These are phyloP conservation scores for Lentinula sp. DNA, from an alignment of 768 basidiomycete genomes.

Conservation along the genomic window DNA sequence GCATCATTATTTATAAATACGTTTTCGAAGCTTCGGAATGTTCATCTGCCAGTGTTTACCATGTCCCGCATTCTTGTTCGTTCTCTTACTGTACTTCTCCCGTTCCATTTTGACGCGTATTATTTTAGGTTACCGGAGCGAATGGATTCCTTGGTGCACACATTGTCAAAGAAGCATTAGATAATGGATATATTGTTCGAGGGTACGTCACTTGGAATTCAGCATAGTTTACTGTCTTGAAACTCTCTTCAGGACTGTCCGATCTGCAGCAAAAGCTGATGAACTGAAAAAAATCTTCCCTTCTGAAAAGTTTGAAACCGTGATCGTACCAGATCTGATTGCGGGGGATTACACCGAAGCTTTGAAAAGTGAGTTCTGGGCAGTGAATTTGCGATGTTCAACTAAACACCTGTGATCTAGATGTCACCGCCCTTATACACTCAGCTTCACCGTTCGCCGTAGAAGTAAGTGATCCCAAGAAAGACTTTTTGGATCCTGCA, in stretches of 20 bases:
- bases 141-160: conserved; percentile 14
- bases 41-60: not conserved
- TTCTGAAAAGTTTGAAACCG: conserved; percentile 8
- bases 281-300: conserved; percentile 5
- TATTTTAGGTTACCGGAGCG: conserved; percentile 11
- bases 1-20: not conserved
- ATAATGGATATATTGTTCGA: conserved; percentile 13
- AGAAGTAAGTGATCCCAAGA: conserved; percentile 11
- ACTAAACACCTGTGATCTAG: not conserved
- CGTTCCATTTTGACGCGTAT: not conserved
- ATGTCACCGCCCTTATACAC: conserved; percentile 1
- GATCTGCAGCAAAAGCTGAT: conserved; percentile 3
- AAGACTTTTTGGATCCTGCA: conserved; percentile 17
- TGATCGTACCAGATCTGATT: conserved; percentile 7
- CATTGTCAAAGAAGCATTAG: conserved; percentile 10
- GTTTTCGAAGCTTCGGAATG: not conserved
- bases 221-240: not conserved
- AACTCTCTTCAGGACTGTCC: conserved; percentile 4
- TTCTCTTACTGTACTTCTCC: not conserved
- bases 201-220: conserved; percentile 4
- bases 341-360: conserved; percentile 29
- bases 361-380: conserved; percentile 26
- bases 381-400: not conserved
- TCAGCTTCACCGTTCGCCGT: conserved; percentile 6
- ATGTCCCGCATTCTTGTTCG: not conserved